Percentiles rank a stretch among this genome's conserved stretches.
Conservation (phyloP, 176 grass and related monocot genomes). For the Aegilops tauschii region DNA sequence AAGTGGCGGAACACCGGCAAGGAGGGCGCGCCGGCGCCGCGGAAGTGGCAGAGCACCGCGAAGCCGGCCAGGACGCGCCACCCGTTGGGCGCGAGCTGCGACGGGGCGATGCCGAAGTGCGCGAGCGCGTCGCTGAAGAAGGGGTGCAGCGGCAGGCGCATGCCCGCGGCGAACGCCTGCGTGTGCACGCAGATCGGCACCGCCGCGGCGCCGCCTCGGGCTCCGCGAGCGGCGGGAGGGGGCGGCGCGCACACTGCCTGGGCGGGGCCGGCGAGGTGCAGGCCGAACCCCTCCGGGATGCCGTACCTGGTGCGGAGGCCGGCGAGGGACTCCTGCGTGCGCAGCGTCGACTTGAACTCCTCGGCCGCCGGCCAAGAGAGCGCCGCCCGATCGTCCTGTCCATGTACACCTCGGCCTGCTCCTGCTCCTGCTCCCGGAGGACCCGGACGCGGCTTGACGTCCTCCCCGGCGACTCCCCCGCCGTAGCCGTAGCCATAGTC, state of each 20-base stretch:
- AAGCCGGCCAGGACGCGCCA: constrained; percentile 35
- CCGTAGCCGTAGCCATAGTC: not conserved
- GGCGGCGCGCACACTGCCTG: constrained; percentile 24
- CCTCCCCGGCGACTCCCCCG: not conserved
- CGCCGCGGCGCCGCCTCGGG: not conserved
- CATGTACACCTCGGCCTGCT: not conserved
- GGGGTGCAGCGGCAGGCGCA: constrained; percentile 46
- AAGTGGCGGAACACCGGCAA: constrained; percentile 38
- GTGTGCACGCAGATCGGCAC: constrained; percentile 39
- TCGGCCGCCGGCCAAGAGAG: constrained; percentile 31
- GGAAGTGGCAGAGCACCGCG: constrained; percentile 45
- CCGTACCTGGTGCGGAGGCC: constrained; percentile 26
- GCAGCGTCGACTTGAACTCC: constrained; percentile 34
- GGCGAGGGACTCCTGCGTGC: constrained; percentile 29
- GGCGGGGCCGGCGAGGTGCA: constrained; percentile 6
- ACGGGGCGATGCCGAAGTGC: constrained; percentile 42
- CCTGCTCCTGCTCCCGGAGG: not conserved
- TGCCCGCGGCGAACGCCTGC: constrained; percentile 23
- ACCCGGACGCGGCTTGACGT: constrained; percentile 3
- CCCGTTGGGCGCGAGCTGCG: constrained; percentile 45
- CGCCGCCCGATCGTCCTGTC: constrained; percentile 5
- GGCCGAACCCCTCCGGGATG: constrained; percentile 40
- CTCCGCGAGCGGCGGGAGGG: not conserved
- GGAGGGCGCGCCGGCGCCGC: constrained; percentile 26
- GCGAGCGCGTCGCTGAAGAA: constrained; percentile 34